phyloP scores from a whole-genome alignment of 768 basidiomycete species.

The Sporobolomyces phaffii region DNA sequence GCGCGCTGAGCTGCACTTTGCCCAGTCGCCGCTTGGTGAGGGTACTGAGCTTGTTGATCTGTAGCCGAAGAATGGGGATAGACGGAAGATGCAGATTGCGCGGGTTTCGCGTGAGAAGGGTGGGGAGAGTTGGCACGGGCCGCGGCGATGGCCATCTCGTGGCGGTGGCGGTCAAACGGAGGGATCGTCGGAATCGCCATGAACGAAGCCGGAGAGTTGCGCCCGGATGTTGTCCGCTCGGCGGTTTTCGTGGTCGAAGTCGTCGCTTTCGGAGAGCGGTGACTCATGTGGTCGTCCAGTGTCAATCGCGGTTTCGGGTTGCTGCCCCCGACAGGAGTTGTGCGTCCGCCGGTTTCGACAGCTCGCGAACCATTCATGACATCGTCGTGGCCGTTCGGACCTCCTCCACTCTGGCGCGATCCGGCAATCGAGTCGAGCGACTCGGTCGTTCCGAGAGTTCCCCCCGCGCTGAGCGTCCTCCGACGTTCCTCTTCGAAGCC shows the following conservation, averaged over 20 bases:
- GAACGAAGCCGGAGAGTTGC: constrained; percentile 8
- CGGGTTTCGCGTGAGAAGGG: background rate
- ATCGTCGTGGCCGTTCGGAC: background rate
- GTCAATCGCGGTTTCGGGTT: constrained; percentile 21
- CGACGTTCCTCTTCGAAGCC: constrained; percentile 21
- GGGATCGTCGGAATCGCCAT: constrained; percentile 32
- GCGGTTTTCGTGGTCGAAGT: background rate
- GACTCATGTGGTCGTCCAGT: constrained; percentile 34
- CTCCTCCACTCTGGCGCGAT: background rate
- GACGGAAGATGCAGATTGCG: background rate
- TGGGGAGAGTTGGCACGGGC: constrained; percentile 14
- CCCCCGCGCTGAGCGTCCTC: constrained; percentile 13
- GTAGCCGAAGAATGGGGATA: background rate
- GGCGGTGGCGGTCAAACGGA: constrained; percentile 28
- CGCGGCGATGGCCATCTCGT: constrained; percentile 15
- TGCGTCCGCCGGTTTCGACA: constrained; percentile 3
- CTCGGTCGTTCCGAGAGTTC: background rate
- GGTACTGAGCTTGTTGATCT: background rate
- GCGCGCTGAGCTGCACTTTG: background rate
- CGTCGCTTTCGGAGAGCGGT: constrained; percentile 22
- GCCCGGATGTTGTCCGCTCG: background rate
- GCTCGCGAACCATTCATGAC: background rate
- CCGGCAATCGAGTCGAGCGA: constrained; percentile 20
- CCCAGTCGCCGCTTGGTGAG: background rate
- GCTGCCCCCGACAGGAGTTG: background rate